Conservation (phyloP, 163 green algal genomes). For the Prototheca cutis region DNA sequence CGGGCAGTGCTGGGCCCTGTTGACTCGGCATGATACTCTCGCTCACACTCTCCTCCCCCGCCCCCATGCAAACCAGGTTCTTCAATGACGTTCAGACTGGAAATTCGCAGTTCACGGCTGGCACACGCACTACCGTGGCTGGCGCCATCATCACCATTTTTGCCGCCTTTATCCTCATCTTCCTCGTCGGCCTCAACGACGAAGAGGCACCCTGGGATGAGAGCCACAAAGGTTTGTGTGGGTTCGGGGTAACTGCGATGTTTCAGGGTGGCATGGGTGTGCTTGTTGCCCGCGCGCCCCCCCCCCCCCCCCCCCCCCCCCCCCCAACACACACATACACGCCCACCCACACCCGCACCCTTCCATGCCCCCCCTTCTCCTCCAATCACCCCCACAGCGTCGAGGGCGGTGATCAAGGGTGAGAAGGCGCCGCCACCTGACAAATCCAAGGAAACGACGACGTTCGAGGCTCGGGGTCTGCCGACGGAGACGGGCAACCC, state of each 20-base stretch:
- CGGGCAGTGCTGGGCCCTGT: no score
- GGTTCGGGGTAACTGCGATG: not conserved
- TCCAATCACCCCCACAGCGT: not conserved
- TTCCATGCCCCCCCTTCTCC: no score
- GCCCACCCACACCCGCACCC: no score
- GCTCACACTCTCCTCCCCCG: not conserved
- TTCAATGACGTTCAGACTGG: constrained; percentile 1
- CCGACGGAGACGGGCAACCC: not conserved
- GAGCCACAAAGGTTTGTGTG: not conserved
- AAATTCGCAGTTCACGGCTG: not conserved
- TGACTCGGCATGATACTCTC: no score
- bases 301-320: no score
- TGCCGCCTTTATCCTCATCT: not conserved
- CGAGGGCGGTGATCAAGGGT: not conserved
- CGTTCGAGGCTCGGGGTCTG: not conserved
- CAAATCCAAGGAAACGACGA: not conserved
- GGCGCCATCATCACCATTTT: not conserved
- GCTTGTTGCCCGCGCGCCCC: no score
- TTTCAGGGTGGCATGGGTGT: no score
- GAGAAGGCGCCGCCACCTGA: not conserved
- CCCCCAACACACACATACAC: no score
- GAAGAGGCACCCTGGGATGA: not conserved
- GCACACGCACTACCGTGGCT: not conserved
- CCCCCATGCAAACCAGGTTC: not conserved
- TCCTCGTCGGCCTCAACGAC: not conserved